phyloP scores from a whole-genome alignment of 225 moss, liverwort and hornwort species.

The Neckera pumila region DNA sequence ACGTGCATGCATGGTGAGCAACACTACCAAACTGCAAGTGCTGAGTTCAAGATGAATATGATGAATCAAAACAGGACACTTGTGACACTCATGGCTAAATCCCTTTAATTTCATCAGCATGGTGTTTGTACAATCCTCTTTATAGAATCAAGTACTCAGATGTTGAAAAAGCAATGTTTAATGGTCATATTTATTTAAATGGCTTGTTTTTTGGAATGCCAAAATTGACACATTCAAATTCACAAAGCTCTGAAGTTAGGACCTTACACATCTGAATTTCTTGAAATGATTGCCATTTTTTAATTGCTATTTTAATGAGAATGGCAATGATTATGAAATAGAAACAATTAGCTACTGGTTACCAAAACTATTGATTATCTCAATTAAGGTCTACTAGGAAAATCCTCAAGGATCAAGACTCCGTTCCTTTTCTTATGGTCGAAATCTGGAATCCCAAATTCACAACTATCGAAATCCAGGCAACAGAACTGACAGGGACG shows the following conservation, averaged over 20 bases:
- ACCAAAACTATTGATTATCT: not conserved
- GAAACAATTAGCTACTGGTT: not conserved
- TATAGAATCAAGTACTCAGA: fast-evolving
- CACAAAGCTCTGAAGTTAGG: fast-evolving
- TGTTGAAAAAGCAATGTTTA: not conserved
- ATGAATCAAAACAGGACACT: not conserved
- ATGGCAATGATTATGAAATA: not conserved
- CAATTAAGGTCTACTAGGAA: not conserved
- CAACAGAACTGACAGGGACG: not conserved
- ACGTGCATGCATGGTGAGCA: too few species aligned
- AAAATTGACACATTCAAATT: not conserved
- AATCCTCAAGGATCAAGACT: not conserved
- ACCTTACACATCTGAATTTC: not conserved
- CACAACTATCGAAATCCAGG: fast-evolving
- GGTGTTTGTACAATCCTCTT: not conserved
- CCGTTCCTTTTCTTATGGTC: not conserved
- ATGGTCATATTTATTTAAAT: not conserved
- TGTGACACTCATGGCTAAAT: not conserved
- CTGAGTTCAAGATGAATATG: not conserved
- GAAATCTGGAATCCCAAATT: not conserved
- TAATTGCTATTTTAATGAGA: not conserved
- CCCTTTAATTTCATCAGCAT: not conserved
- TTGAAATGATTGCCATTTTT: not conserved
- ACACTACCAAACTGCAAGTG: fast-evolving
- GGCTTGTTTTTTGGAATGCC: not conserved